Evolutionary conservation across 176 grass and related monocot genomes (phyloP), one percentile per base, ranked within the genome.

Genomic region (Coix lacrymajobi): DNA sequence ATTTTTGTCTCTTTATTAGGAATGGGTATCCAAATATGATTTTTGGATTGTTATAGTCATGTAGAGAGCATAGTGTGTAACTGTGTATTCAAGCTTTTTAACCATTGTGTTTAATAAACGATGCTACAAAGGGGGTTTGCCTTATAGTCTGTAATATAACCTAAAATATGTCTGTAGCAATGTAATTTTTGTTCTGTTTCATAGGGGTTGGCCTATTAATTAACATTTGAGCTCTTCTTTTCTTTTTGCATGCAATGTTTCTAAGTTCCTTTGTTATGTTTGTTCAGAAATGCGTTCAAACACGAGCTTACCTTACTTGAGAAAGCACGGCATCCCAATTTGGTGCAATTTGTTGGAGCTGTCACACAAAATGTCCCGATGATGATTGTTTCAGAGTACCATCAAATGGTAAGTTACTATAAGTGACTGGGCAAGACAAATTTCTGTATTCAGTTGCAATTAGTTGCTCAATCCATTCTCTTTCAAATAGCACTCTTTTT

Each of bases 321-420:
- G 80, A 99, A 93, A 76, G 93, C 73, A 3, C 92, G 96, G 2
- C 96, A 99, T 86, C 96, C 96, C 62, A 99, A 99, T 83, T 84
- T 99, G 89, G 89, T 99, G 77, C 96, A 96, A 71, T 99, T 99
- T 90, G 89, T 99, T 43, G 96, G 96, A 83, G 96, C 96, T 86
- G 87, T 99, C 80, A 99, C 96, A 34, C 96, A 99, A 83, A 91
- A 93, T 77, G 79, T 92, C 65, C 96, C 96, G 2, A 93, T 99
- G 96, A 99, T 96, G 96, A 99, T 96, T 60, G 89, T 99, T 91
- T 95, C 93, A 5, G 96, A 99, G 66, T 93, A 92, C 69, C 96
- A 91, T 90, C 77, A 84, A 75, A 88, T 92, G 74, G 96, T 96
- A 87, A 88, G 90, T 88, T 77, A 34, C 22, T 79, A 46, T 62